phyloP scores from a whole-genome alignment of 1,139 yeast genomes.

The Saccharomyces hybrid region DNA sequence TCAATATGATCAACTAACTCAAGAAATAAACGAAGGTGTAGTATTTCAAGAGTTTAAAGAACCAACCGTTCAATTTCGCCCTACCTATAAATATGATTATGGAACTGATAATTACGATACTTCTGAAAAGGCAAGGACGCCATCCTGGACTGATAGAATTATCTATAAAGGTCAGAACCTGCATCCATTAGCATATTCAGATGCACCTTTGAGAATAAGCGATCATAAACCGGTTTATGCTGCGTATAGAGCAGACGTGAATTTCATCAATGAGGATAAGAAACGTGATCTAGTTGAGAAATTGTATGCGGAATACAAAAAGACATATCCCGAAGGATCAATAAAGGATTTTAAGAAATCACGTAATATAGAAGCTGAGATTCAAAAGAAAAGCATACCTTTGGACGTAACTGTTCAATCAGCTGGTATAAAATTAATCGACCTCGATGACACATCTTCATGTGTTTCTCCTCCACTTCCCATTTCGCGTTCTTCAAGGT shows the following conservation, averaged over 20 bases:
- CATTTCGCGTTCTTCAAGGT: not conserved
- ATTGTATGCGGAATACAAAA: constrained; percentile 45
- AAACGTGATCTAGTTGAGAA: constrained; percentile 45
- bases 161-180: constrained; percentile 52
- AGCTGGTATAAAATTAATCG: constrained; percentile 19
- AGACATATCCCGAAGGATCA: constrained; percentile 18
- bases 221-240: constrained; percentile 93
- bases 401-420: constrained; percentile 10
- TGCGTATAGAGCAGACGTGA: constrained; percentile 56
- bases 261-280: constrained; percentile 51
- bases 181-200: constrained; percentile 52
- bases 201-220: constrained; percentile 55
- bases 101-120: constrained; percentile 72
- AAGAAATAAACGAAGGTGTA: constrained; percentile 64
- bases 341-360: not conserved
- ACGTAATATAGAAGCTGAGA: not conserved
- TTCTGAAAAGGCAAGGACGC: constrained; percentile 85
- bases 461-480: not conserved
- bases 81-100: constrained; percentile 89
- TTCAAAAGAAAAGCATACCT: not conserved
- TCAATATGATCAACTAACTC: constrained; percentile 66
- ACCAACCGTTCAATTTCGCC: constrained; percentile 65
- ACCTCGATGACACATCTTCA: constrained; percentile 5
- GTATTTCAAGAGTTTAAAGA: constrained; percentile 72
- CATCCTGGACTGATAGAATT: constrained; percentile 95